phyloP scores from a whole-genome alignment of 2,329 filamentous ascomycete species.

The Fonsecaea nubica region DNA sequence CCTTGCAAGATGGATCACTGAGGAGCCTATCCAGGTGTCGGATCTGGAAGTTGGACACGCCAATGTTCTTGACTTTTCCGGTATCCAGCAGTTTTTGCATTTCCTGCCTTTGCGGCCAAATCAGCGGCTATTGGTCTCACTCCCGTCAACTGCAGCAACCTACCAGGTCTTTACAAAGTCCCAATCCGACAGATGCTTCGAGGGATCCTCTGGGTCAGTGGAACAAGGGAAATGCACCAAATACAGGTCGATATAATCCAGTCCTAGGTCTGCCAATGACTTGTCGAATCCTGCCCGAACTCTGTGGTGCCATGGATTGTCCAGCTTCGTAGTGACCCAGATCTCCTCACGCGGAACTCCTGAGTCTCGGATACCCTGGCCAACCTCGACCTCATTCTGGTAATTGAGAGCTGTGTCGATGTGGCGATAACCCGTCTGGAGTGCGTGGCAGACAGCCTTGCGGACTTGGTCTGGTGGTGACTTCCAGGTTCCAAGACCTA shows the following conservation, averaged over 20 bases:
- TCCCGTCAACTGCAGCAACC: background rate
- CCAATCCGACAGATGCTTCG: conserved; percentile 36
- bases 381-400: conserved; percentile 79
- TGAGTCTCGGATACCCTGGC: conserved; percentile 74
- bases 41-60: conserved; percentile 71
- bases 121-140: background rate
- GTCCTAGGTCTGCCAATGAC: conserved; percentile 65
- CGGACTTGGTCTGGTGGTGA: conserved; percentile 33
- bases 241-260: conserved; percentile 73
- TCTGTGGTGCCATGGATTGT: conserved; percentile 58
- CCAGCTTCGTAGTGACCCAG: conserved; percentile 85
- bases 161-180: conserved; percentile 56
- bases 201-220: conserved; percentile 28
- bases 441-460: conserved; percentile 56
- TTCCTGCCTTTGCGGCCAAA: conserved; percentile 60
- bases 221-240: conserved; percentile 54
- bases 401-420: conserved; percentile 64
- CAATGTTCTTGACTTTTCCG: conserved; percentile 70
- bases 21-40: conserved; percentile 52
- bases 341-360: conserved; percentile 78
- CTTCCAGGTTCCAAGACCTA: conserved; percentile 44
- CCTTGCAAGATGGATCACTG: conserved; percentile 42
- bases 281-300: conserved; percentile 58
- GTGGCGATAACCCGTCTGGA: conserved; percentile 60
- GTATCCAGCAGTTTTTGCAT: conserved; percentile 63